Evolutionary conservation across 2,329 filamentous ascomycete genomes (phyloP).

Genomic region (Cytospora mali): DNA sequence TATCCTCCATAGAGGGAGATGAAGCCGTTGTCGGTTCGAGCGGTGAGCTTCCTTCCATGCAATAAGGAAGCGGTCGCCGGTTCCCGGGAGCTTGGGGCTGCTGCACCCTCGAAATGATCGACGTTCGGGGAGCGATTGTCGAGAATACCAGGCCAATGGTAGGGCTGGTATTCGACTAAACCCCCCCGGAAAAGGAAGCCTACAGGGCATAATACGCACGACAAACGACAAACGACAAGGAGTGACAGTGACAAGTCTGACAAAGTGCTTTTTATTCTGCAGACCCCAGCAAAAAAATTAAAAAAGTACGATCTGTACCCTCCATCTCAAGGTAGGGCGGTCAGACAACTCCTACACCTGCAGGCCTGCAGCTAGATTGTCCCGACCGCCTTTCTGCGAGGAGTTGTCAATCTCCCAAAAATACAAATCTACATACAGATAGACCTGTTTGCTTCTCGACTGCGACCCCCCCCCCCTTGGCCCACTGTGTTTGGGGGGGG

Average conservation of each 20-base stretch:
- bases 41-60: slow-evolving; percentile 5
- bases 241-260: too few species aligned
- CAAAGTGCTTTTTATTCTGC: slow-evolving; percentile 1
- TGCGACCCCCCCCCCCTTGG: slow-evolving; percentile 16
- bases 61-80: slow-evolving; percentile 3
- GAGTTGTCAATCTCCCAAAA: slow-evolving; percentile 16
- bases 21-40: slow-evolving; percentile 12
- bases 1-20: slow-evolving; percentile 11
- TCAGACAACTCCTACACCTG: slow-evolving; percentile 18
- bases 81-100: slow-evolving; percentile 14
- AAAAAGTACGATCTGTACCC: not conserved
- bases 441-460: slow-evolving; percentile 15
- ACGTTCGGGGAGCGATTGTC: slow-evolving; percentile 26
- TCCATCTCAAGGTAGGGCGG: slow-evolving; percentile 19
- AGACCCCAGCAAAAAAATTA: slow-evolving; percentile 7
- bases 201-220: not conserved
- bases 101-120: not conserved
- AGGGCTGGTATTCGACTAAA: slow-evolving; percentile 18
- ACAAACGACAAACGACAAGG: too few species aligned
- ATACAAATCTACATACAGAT: not conserved
- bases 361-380: slow-evolving; percentile 2
- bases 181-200: slow-evolving; percentile 21
- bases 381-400: slow-evolving; percentile 22
- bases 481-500: not conserved
- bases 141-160: slow-evolving; percentile 23